Conservation (phyloP, 495 filamentous ascomycete genomes). For the Daldinia loculata region DNA sequence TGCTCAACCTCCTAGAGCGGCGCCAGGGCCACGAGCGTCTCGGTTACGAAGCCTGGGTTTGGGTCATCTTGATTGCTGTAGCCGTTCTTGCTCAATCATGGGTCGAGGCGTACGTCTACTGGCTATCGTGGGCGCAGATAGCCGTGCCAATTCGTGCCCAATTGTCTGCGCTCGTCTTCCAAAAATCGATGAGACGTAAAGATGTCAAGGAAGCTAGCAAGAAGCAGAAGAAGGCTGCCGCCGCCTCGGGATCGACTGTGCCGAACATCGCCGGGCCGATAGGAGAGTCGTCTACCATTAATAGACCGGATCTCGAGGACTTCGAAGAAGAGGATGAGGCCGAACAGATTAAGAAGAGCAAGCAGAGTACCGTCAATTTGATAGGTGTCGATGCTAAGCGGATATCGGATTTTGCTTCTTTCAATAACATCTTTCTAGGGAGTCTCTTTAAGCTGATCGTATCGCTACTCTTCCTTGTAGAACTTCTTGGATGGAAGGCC, state of each 20-base stretch:
- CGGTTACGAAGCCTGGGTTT: constrained; percentile 67
- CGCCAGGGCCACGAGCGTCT: constrained; percentile 53
- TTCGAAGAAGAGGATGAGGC: constrained; percentile 62
- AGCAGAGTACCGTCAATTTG: constrained; percentile 82
- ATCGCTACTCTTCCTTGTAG: constrained; percentile 69
- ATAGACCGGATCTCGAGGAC: constrained; percentile 41
- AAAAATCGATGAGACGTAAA: constrained; percentile 81
- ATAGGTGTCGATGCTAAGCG: constrained; percentile 80
- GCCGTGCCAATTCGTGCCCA: constrained; percentile 73
- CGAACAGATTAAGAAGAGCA: constrained; percentile 63
- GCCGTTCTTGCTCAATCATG: constrained; percentile 64
- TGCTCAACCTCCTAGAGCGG: constrained; percentile 70
- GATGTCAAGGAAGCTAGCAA: constrained; percentile 70
- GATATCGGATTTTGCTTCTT: constrained; percentile 73
- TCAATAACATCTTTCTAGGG: constrained; percentile 70
- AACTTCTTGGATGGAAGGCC: constrained; percentile 76
- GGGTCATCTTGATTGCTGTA: constrained; percentile 69
- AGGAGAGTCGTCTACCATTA: constrained; percentile 37
- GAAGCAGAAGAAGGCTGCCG: constrained; percentile 45
- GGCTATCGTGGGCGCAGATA: constrained; percentile 70
- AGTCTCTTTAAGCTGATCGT: constrained; percentile 69
- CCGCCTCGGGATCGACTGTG: constrained; percentile 34
- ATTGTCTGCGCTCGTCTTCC: constrained; percentile 76
- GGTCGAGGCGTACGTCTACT: constrained; percentile 69
- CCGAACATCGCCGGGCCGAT: constrained; percentile 38